A percentile compares a stretch with the other conserved stretches of the same genome.
These are phyloP conservation scores for Mycena filopes DNA, from an alignment of 768 basidiomycete genomes.

Conservation along the genomic window DNA sequence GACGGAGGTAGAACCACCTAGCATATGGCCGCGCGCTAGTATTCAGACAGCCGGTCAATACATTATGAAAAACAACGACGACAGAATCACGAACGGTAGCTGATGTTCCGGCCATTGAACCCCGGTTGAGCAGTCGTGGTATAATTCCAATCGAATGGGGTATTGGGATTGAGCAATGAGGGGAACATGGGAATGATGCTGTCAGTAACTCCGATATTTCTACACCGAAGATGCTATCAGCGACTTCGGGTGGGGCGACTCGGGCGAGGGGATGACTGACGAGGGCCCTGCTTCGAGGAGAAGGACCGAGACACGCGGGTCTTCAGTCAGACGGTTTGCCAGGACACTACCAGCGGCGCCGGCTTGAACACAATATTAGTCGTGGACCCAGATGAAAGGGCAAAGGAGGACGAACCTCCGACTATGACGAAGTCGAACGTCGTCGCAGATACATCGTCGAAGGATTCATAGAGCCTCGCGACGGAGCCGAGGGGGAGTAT, in stretches of 20 bases:
- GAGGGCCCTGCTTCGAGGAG: slow-evolving; percentile 23
- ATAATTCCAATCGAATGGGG: slow-evolving; percentile 47
- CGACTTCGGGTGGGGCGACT: background rate
- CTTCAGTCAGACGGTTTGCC: slow-evolving; percentile 17
- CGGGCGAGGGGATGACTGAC: background rate
- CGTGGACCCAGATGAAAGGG: background rate
- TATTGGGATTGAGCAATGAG: slow-evolving; percentile 15
- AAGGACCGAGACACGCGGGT: slow-evolving; percentile 10
- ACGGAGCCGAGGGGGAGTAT: background rate
- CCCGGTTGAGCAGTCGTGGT: slow-evolving; percentile 45
- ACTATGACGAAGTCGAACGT: slow-evolving; percentile 20
- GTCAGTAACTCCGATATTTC: slow-evolving; percentile 19
- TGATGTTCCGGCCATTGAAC: slow-evolving; percentile 35
- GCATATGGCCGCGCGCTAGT: slow-evolving; percentile 41
- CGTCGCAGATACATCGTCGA: background rate
- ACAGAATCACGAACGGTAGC: slow-evolving; percentile 23
- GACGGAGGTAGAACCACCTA: slow-evolving; percentile 47
- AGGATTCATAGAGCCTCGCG: slow-evolving; percentile 12
- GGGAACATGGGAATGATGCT: slow-evolving; percentile 20
- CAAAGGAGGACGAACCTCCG: slow-evolving; percentile 5
- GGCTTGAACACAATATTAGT: background rate
- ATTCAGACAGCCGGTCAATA: no score
- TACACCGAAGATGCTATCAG: background rate
- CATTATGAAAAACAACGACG: background rate
- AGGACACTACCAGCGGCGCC: slow-evolving; percentile 24